A percentile compares a stretch with the other conserved stretches of the same genome.
These are phyloP conservation scores for Rosellinia necatrix DNA, from an alignment of 2,329 filamentous ascomycete species.

Conservation along the genomic window DNA sequence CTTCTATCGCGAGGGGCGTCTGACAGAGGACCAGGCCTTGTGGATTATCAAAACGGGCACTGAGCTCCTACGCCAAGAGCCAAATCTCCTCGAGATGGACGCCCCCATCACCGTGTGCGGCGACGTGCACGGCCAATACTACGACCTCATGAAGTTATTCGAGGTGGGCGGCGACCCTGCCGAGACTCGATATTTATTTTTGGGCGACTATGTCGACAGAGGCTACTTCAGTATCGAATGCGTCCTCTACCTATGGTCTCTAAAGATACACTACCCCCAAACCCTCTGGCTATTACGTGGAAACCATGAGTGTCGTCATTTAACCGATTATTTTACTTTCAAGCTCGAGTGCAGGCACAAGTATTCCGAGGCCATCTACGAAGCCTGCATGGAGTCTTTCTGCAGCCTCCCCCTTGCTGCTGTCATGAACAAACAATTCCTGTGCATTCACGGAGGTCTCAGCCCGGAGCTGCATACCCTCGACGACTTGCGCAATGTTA, in stretches of 20 bases:
- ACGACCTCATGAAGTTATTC: conserved; percentile 99
- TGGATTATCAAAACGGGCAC: conserved; percentile 92
- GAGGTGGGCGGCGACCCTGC: conserved; percentile 96
- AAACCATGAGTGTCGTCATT: conserved; percentile 97
- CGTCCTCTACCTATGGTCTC: conserved; percentile 93
- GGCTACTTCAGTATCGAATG: conserved; percentile 99
- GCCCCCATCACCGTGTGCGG: conserved; percentile 98
- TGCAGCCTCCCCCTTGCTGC: conserved; percentile 91
- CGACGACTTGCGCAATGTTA: conserved; percentile 86
- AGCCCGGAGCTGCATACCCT: conserved; percentile 95
- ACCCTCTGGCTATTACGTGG: conserved; percentile 95
- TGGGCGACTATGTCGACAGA: conserved; percentile 97
- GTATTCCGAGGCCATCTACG: conserved; percentile 94
- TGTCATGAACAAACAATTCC: conserved; percentile 99
- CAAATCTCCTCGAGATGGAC: conserved; percentile 98
- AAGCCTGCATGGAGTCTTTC: conserved; percentile 98
- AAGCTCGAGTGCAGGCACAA: conserved; percentile 99
- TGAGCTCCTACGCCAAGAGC: conserved; percentile 84
- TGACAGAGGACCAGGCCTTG: conserved; percentile 96
- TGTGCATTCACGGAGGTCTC: conserved; percentile 96
- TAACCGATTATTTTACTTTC: conserved; percentile 99
- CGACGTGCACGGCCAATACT: conserved; percentile 98
- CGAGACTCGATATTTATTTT: conserved; percentile 94
- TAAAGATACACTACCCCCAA: conserved; percentile 99
- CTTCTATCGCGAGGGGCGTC: conserved; percentile 94